phyloP scores from a whole-genome alignment of 176 grass and related monocot species.

The Metroxylon sagu region DNA sequence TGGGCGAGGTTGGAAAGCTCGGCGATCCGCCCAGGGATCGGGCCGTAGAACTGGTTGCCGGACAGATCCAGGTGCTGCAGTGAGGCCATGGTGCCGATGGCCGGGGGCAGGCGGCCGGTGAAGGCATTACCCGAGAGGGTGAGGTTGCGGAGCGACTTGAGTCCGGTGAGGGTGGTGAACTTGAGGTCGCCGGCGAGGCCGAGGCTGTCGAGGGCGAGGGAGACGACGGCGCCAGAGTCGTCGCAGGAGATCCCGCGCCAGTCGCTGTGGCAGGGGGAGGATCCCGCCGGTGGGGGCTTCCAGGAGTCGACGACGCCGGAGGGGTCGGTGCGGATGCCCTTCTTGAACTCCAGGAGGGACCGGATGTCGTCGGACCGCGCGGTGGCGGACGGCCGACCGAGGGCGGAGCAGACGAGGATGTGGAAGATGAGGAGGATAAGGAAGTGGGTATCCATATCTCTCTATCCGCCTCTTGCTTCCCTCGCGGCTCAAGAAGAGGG shows the following conservation, averaged over 20 bases:
- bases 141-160: constrained; percentile 55
- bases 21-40: constrained; percentile 65
- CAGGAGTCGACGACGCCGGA: constrained; percentile 48
- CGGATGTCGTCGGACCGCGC: constrained; percentile 46
- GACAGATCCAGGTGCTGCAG: constrained; percentile 81
- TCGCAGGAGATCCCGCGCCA: constrained; percentile 81
- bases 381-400: constrained; percentile 1
- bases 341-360: constrained; percentile 92
- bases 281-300: constrained; percentile 26
- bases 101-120: constrained; percentile 81
- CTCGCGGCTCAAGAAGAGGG: not conserved
- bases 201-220: constrained; percentile 49
- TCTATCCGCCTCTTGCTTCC: not conserved
- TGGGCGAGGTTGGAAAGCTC: constrained; percentile 61
- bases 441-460: not conserved
- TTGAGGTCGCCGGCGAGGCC: constrained; percentile 83
- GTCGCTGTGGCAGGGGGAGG: constrained; percentile 22
- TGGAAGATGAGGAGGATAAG: constrained; percentile 9
- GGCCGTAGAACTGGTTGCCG: constrained; percentile 80
- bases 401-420: constrained; percentile 15
- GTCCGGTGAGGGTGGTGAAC: constrained; percentile 49
- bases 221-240: constrained; percentile 42
- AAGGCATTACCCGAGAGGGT: constrained; percentile 88
- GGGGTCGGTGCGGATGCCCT: constrained; percentile 45
- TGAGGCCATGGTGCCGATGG: constrained; percentile 57